Percentiles rank a stretch among this genome's conserved stretches.
Evolutionary conservation across 176 grass and related monocot species (phyloP).

Genomic region (Pharus latifolius): DNA sequence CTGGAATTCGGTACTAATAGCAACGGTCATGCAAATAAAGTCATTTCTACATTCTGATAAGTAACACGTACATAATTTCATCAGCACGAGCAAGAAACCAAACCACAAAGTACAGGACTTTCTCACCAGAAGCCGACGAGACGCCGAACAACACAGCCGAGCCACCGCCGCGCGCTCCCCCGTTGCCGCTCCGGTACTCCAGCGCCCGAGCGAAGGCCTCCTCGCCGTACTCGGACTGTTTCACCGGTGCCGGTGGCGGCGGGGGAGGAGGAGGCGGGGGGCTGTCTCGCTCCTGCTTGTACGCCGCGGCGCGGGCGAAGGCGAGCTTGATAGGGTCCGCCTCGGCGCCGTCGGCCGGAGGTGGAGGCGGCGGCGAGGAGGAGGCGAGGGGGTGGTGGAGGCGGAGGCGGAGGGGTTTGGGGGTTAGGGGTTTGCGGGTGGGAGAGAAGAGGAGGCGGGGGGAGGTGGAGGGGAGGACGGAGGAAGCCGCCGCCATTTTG

Average conservation of each 20-base stretch:
- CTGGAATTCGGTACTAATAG: no score
- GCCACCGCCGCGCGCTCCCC: not conserved
- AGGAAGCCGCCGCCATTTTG: conserved; percentile 3
- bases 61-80: not conserved
- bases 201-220: conserved; percentile 22
- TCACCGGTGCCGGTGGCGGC: not conserved
- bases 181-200: conserved; percentile 32
- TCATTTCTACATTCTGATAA: not conserved
- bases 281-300: conserved; percentile 35
- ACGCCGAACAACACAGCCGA: not conserved
- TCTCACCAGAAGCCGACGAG: conserved; percentile 28
- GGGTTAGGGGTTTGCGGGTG: not conserved
- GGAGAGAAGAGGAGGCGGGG: conserved; percentile 16
- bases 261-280: not conserved
- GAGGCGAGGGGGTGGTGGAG: not conserved
- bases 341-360: conserved; percentile 12
- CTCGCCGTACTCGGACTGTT: conserved; percentile 10
- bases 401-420: not conserved
- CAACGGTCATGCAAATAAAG: no score
- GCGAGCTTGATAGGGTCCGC: conserved; percentile 39
- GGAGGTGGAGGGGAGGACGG: conserved; percentile 10
- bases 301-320: conserved; percentile 33
- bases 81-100: not conserved
- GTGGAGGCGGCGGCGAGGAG: not conserved
- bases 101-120: no score